phyloP scores from a whole-genome alignment of 805 yeast species.

The Candida germanica region DNA sequence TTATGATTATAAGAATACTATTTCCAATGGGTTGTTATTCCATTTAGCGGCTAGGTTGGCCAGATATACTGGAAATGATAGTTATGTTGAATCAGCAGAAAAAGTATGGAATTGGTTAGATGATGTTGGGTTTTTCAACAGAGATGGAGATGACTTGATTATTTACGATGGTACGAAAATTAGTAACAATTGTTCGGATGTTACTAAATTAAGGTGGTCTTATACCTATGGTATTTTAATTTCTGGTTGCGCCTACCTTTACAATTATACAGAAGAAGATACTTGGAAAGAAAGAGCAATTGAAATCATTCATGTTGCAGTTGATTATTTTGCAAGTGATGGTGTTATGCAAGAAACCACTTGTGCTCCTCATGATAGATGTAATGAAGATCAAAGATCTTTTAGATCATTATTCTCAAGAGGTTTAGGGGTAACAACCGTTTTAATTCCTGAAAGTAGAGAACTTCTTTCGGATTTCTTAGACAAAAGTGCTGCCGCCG shows the following conservation, averaged over 20 bases:
- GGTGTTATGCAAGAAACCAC: conserved; percentile 59
- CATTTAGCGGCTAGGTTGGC: conserved; percentile 85
- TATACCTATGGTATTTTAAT: conserved; percentile 68
- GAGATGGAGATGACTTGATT: conserved; percentile 24
- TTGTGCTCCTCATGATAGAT: conserved; percentile 50
- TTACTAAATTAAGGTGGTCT: conserved; percentile 56
- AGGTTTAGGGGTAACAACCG: conserved; percentile 56
- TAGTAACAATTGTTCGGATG: conserved; percentile 41
- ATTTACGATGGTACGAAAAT: conserved; percentile 61
- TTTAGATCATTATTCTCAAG: conserved; percentile 71
- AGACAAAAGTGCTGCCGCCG: conserved; percentile 59
- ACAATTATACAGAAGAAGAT: conserved; percentile 53
- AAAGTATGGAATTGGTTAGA: conserved; percentile 79
- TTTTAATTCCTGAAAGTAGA: conserved; percentile 48
- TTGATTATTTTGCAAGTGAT: conserved; percentile 38
- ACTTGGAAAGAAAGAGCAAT: conserved; percentile 40
- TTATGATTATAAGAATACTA: conserved; percentile 87
- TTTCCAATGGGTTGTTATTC: conserved; percentile 87
- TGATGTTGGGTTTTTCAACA: conserved; percentile 30
- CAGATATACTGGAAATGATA: conserved; percentile 70
- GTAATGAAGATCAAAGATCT: conserved; percentile 76
- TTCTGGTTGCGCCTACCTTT: conserved; percentile 68
- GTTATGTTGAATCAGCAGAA: conserved; percentile 75
- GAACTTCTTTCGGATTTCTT: conserved; percentile 41
- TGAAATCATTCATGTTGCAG: conserved; percentile 36